These are phyloP conservation scores for Trametes versicolor DNA, from an alignment of 1,284 basidiomycete genomes.

Conservation along the genomic window DNA sequence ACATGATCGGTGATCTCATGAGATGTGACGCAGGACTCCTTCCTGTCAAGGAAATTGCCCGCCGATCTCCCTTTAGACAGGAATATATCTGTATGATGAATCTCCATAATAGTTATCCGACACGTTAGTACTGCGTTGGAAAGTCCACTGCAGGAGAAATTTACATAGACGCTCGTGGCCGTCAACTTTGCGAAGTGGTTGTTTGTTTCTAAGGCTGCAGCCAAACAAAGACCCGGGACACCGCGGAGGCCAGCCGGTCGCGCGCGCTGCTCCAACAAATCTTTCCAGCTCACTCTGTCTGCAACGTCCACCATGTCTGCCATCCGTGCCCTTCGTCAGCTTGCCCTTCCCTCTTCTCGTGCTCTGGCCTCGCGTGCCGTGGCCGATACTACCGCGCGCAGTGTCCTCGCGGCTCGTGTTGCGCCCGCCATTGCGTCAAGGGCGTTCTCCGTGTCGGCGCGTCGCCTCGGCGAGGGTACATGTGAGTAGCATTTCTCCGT, in stretches of 20 bases:
- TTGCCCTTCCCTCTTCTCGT: conserved; percentile 48
- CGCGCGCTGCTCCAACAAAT: conserved; percentile 26
- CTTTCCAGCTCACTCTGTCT: conserved; percentile 22
- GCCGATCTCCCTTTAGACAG: too few species aligned
- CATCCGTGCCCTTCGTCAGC: conserved; percentile 48
- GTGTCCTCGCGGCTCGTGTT: conserved; percentile 40
- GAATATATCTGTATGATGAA: too few species aligned
- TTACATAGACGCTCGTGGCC: not conserved
- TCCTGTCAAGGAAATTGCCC: too few species aligned
- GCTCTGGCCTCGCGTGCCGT: conserved; percentile 45
- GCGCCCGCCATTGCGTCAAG: conserved; percentile 47
- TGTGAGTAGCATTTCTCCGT: conserved; percentile 53
- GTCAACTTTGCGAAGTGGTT: conserved; percentile 31
- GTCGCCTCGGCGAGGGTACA: conserved; percentile 66
- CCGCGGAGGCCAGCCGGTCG: conserved; percentile 13
- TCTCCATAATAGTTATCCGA: too few species aligned
- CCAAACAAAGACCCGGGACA: conserved; percentile 41
- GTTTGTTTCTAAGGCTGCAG: conserved; percentile 39
- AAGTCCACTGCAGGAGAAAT: too few species aligned
- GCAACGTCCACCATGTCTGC: conserved; percentile 46
- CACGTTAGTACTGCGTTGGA: too few species aligned
- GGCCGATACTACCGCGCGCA: conserved; percentile 38
- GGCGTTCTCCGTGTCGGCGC: conserved; percentile 65
- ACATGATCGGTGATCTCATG: too few species aligned
- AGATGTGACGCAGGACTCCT: too few species aligned